These are phyloP conservation scores for Ensete glaucum DNA, from an alignment of 176 grass and related monocot genomes.

Conservation along the genomic window DNA sequence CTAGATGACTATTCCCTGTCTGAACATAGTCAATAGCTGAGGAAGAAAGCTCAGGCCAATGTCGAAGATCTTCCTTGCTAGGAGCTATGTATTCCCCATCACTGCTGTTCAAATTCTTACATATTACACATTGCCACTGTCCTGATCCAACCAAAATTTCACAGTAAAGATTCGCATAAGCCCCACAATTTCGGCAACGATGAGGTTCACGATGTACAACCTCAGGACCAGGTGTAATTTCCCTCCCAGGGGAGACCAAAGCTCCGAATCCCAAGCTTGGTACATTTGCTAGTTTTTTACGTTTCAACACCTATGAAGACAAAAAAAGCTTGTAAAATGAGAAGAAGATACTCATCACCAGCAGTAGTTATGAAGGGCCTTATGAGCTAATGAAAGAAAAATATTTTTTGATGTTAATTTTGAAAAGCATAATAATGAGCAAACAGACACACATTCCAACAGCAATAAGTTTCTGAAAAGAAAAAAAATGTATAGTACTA, in stretches of 20 bases:
- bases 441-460: neutral
- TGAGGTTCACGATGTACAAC: conserved; percentile 55
- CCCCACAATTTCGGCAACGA: conserved; percentile 68
- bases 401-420: neutral
- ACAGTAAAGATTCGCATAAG: conserved; percentile 77
- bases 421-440: neutral
- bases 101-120: conserved; percentile 70
- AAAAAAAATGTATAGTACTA: neutral
- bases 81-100: conserved; percentile 74
- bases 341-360: neutral
- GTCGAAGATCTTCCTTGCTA: conserved; percentile 63
- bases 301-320: conserved; percentile 63
- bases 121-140: conserved; percentile 88
- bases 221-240: conserved; percentile 57
- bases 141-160: conserved; percentile 54
- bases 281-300: conserved; percentile 77
- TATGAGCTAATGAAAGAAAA: neutral
- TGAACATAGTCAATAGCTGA: conserved; percentile 77
- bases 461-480: neutral
- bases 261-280: conserved; percentile 82
- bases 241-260: conserved; percentile 73
- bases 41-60: conserved; percentile 57
- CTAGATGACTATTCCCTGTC: conserved; percentile 51
- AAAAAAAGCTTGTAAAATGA: neutral
- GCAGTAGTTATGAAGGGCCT: neutral